Percentiles rank a stretch among this genome's conserved stretches.
Conservation (phyloP, 805 yeast genomes). For the Priceomyces medius region DNA sequence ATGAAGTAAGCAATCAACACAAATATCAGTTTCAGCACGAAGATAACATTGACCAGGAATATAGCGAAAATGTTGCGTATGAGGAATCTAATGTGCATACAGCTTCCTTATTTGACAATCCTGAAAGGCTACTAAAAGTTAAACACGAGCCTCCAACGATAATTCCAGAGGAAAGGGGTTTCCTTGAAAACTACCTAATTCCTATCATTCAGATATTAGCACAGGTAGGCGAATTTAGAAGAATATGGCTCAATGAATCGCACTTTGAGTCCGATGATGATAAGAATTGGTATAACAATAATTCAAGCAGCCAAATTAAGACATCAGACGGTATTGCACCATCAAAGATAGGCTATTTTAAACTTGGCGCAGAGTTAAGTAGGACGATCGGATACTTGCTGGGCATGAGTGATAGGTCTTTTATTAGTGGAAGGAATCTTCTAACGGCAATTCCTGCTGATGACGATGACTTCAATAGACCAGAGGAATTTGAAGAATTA, state of each 20-base stretch:
- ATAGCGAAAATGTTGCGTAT: neutral
- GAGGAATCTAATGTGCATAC: neutral
- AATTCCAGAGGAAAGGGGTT: slow-evolving; percentile 12
- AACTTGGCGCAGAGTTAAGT: slow-evolving; percentile 22
- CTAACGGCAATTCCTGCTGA: slow-evolving; percentile 17
- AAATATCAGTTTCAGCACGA: neutral
- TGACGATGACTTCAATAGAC: slow-evolving; percentile 11
- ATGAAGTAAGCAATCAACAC: neutral
- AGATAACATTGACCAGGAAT: neutral
- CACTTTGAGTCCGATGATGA: slow-evolving; percentile 16
- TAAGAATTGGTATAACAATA: slow-evolving; percentile 17
- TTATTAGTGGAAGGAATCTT: slow-evolving; percentile 19
- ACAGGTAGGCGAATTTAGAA: slow-evolving; percentile 20
- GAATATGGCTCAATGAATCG: slow-evolving; percentile 11
- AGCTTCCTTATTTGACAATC: slow-evolving; percentile 3
- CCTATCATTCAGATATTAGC: slow-evolving; percentile 30
- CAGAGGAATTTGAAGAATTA: slow-evolving; percentile 21
- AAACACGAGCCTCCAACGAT: slow-evolving; percentile 17
- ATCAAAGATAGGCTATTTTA: slow-evolving; percentile 4
- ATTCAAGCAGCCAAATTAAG: slow-evolving; percentile 6
- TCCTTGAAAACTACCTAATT: slow-evolving; percentile 25
- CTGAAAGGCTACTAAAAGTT: neutral
- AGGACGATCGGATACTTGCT: slow-evolving; percentile 21
- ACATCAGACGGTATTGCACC: slow-evolving; percentile 9
- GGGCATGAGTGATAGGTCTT: slow-evolving; percentile 19